Percentiles rank a stretch among this genome's conserved stretches.
phyloP scores from a whole-genome alignment of 148 eudicot species.

The Heliamphora exappendiculata region DNA sequence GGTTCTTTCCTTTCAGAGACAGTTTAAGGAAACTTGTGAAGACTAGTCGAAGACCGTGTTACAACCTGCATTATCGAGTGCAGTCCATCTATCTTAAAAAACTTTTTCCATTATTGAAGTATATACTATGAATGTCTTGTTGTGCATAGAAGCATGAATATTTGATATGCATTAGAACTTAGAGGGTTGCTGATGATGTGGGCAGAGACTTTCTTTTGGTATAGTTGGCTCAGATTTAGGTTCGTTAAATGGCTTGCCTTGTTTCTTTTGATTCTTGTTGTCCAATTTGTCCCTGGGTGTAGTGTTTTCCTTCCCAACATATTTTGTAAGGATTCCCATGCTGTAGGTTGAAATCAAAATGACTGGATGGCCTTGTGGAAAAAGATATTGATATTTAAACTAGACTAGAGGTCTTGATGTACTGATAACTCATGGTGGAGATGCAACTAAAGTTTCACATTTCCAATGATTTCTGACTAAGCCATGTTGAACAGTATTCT shows the following conservation, averaged over 20 bases:
- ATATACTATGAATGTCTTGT: neutral
- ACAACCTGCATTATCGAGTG: neutral
- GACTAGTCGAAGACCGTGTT: constrained; percentile 1
- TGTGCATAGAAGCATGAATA: neutral
- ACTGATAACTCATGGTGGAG: neutral
- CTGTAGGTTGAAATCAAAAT: neutral
- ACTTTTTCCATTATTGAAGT: neutral
- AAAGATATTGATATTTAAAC: neutral
- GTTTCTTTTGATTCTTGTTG: neutral
- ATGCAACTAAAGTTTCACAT: neutral
- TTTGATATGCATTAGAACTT: neutral
- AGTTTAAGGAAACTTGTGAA: neutral
- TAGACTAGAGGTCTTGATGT: neutral
- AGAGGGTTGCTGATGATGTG: constrained; percentile 5
- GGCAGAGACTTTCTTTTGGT: neutral
- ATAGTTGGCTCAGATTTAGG: neutral
- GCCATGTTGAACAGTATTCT: neutral
- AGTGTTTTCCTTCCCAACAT: neutral
- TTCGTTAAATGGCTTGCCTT: neutral
- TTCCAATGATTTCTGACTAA: neutral
- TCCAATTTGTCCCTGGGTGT: neutral
- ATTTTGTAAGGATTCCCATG: neutral
- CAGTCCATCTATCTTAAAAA: neutral
- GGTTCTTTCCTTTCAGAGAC: neutral
- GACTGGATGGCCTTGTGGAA: neutral